Evolutionary conservation across 2,329 filamentous ascomycete species (phyloP), one percentile per base, ranked within the genome.

Genomic region (Talaromyces rugulosus): DNA sequence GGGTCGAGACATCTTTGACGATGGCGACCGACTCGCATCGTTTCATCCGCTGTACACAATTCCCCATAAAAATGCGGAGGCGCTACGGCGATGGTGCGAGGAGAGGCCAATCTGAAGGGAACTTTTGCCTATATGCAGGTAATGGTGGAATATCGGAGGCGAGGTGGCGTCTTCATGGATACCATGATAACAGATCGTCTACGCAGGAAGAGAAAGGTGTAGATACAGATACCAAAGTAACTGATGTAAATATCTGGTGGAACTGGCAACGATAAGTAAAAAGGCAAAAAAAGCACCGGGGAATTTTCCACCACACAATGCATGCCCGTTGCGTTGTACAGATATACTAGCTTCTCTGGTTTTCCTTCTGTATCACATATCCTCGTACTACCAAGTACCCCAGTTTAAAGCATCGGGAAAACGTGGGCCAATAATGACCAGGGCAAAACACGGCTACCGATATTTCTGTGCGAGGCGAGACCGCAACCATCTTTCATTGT

Each of bases 31-130:
- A 47, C 82, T 96, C 58, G 80, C 79, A 58, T 80, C 89, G 16
- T 83, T 91, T 44, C 92, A 97, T 76, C 94, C 94, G 2, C 84
- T 97, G 30, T 97, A 91, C 77, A 89, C 91, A 65, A 88, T 97
- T 66, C 90, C 92, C 4, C 87, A 89, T 75, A 81, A 85, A 64
- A 83, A 83, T 59, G 89, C 88, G 59, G 84, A 88, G 68, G 81
- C 81, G 36, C 87, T 89, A 67, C 84, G 85, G 74, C 77, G 77
- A 64, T 90, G 90, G 77, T 93, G 88, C 75, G 79, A 81, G 66
- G 67, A 66, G 33, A 55, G 56, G 42, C 55, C 58, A 16, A 59
- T 63, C 28, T 61, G 36, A 60, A 47, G 11, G 18, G n/a, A 34
- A 56, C 7, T 12, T 31, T 33, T 12, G 9, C 30, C 2, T n/a